Percentiles rank a stretch among this genome's conserved stretches.
phyloP scores from a whole-genome alignment of 805 yeast species.

The Groenewaldozyma tartarivorans region DNA sequence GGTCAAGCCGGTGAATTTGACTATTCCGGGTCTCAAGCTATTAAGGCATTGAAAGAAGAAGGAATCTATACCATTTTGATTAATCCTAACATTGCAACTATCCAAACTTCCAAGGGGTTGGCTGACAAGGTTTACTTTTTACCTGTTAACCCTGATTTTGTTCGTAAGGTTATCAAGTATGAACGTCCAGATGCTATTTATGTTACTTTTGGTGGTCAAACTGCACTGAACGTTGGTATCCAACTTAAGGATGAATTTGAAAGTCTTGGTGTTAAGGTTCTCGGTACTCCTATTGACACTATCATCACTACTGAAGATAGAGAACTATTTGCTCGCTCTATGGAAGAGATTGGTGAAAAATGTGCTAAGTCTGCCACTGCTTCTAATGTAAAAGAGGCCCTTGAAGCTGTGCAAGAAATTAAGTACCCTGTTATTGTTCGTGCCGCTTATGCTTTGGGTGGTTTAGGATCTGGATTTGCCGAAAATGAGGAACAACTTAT shows the following conservation, averaged over 20 bases:
- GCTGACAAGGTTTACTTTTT: constrained; percentile 97
- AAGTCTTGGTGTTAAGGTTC: constrained; percentile 80
- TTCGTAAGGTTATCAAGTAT: constrained; percentile 85
- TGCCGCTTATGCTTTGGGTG: constrained; percentile 97
- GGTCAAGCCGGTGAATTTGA: constrained; percentile 99
- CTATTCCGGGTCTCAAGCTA: constrained; percentile 98
- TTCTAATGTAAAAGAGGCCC: constrained; percentile 67
- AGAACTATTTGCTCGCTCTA: constrained; percentile 87
- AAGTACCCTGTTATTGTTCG: constrained; percentile 95
- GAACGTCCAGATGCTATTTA: constrained; percentile 97
- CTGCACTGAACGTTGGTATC: constrained; percentile 94
- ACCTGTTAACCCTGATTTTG: constrained; percentile 96
- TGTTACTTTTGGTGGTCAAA: constrained; percentile 98
- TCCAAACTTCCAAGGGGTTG: constrained; percentile 94
- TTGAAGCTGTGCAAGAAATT: constrained; percentile 72
- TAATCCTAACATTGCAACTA: constrained; percentile 97
- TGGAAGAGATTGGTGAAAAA: constrained; percentile 91
- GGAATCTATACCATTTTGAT: constrained; percentile 93
- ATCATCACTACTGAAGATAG: constrained; percentile 97
- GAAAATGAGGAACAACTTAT: constrained; percentile 74
- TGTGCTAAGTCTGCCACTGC: constrained; percentile 93
- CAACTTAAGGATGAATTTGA: constrained; percentile 92
- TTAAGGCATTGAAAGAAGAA: constrained; percentile 95
- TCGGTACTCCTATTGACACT: constrained; percentile 95
- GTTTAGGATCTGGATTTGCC: constrained; percentile 97